Evolutionary conservation across 768 basidiomycete genomes (phyloP), one percentile per base, ranked within the genome.

Genomic region (Rhodotorula paludigena): DNA sequence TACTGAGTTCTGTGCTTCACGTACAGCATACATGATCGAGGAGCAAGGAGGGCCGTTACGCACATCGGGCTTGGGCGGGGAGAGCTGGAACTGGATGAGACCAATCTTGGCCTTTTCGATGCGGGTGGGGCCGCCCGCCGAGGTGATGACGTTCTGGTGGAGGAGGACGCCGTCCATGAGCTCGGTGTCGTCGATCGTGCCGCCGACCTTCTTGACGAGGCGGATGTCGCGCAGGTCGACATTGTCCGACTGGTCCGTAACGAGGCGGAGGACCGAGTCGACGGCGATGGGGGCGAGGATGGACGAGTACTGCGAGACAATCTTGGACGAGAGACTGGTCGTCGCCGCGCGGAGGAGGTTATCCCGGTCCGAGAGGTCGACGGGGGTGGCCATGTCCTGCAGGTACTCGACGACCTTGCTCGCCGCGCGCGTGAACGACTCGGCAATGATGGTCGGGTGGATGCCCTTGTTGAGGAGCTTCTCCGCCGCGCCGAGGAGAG

Each of bases 81-180:
- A 91, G 57, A 99, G 84, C 79, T 98, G 96, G 84, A 99, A 99
- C 79, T 99, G 96, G 71, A 98, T 89, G 68, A 99, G 86, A 47
- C 87, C 96, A 74, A 99, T 98, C 82, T 94, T 98, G 32, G 96
- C 96, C 79, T 98, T 98, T 79, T 99, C 94, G 80, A 98, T 85
- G 63, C 94, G 85, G 16, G 89, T 89, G 7, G 92, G 93, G 35
- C 96, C 94, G 68, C 93, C 92, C 48, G 89, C 93, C 45, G 89
- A 83, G 35, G 84, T 84, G 63, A 97, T 86, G 54, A 93, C 92
- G 73, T 89, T 92, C 81, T 99, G 96, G 79, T 96, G 90, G 63
- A 99, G 82, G n/a, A 97, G 92, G 58, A 98, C 88, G 60, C 96
- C 96, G 64, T 98, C 92, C 63, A 75, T 70, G 25, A 99, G 84